Evolutionary conservation across 257 asterid genomes (phyloP).

Genomic region (Lithospermum erythrorhizon): DNA sequence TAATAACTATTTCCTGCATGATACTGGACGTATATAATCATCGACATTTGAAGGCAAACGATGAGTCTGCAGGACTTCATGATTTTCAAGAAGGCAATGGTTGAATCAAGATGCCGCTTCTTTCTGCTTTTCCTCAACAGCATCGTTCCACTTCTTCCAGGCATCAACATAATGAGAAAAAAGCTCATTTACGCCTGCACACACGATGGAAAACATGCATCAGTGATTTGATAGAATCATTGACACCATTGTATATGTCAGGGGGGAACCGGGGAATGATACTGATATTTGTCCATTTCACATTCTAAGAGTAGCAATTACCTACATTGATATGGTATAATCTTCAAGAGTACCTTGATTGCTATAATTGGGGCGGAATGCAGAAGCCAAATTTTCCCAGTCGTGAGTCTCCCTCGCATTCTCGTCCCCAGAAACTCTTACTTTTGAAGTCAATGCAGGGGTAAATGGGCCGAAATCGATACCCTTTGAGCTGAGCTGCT

Average conservation of each 20-base stretch:
- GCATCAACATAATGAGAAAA: constrained; percentile 53
- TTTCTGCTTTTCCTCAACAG: constrained; percentile 26
- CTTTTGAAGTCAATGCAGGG: constrained; percentile 23
- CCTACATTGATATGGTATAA: background rate
- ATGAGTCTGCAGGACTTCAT: too few species aligned
- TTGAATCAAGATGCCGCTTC: constrained; percentile 15
- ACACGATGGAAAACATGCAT: background rate
- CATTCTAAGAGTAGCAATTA: background rate
- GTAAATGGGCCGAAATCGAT: constrained; percentile 62
- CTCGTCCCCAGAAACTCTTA: constrained; percentile 14
- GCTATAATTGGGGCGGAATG: constrained; percentile 37
- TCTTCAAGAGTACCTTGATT: constrained; percentile 38
- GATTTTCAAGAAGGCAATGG: background rate
- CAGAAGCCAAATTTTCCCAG: constrained; percentile 26
- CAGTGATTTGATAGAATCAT: background rate
- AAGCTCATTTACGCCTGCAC: constrained; percentile 40
- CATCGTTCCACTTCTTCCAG: constrained; percentile 48
- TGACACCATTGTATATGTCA: background rate
- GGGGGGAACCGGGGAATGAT: background rate
- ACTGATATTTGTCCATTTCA: background rate
- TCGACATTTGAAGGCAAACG: background rate
- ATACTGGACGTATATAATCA: background rate
- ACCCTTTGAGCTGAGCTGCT: constrained; percentile 25
- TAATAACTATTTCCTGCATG: background rate
- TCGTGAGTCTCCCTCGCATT: constrained; percentile 23